phyloP scores from a whole-genome alignment of 2,329 filamentous ascomycete species.

The Colletotrichum liaoningense region DNA sequence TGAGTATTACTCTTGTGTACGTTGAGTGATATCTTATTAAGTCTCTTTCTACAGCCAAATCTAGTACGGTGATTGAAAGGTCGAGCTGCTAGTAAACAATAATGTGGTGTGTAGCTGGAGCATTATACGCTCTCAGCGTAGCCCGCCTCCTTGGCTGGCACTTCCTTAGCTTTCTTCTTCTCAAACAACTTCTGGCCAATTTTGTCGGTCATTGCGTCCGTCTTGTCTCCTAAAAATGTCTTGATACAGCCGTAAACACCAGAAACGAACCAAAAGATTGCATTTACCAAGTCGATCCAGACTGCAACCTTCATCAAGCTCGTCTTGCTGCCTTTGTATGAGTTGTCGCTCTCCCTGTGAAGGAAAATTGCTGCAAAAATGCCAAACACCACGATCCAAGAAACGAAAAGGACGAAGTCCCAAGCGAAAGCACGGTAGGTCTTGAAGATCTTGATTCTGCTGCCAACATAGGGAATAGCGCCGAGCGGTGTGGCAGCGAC shows the following conservation, averaged over 20 bases:
- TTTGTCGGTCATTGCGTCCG: slow-evolving; percentile 51
- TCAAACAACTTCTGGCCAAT: slow-evolving; percentile 51
- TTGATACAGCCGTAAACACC: slow-evolving; percentile 54
- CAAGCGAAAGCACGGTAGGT: slow-evolving; percentile 57
- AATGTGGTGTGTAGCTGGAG: not conserved
- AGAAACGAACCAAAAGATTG: slow-evolving; percentile 72
- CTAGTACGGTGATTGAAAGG: not conserved
- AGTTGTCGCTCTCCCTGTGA: slow-evolving; percentile 62
- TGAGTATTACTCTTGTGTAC: not conserved
- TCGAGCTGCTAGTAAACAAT: not conserved
- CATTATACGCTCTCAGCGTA: slow-evolving; percentile 46
- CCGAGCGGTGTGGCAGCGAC: slow-evolving; percentile 50
- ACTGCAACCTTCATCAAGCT: slow-evolving; percentile 75
- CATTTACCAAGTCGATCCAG: slow-evolving; percentile 77
- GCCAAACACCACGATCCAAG: slow-evolving; percentile 77
- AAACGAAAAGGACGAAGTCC: slow-evolving; percentile 55
- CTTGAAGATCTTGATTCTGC: slow-evolving; percentile 48
- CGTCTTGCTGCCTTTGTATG: slow-evolving; percentile 57
- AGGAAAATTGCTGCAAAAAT: slow-evolving; percentile 80
- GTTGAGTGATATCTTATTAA: not conserved
- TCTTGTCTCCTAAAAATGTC: slow-evolving; percentile 54
- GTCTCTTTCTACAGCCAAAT: not conserved
- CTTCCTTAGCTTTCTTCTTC: slow-evolving; percentile 46
- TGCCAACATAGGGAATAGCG: slow-evolving; percentile 47
- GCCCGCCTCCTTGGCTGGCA: slow-evolving; percentile 39